These are phyloP conservation scores for Mallotus nudiflorus DNA, from an alignment of 345 rosid species.

Conservation along the genomic window DNA sequence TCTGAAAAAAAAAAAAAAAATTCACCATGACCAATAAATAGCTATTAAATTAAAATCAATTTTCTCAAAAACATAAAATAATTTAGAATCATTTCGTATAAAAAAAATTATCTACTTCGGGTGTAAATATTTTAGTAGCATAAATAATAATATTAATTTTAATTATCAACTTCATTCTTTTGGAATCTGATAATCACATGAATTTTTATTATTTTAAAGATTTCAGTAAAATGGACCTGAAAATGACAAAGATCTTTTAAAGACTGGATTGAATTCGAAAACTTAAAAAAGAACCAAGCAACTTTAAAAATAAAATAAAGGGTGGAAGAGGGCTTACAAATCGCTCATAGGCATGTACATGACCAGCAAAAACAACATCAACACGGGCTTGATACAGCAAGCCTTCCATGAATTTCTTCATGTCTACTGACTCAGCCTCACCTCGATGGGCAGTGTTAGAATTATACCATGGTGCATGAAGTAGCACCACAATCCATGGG, in stretches of 20 bases:
- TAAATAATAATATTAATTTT: too few relatives aligned
- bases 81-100: too few relatives aligned
- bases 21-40: too few relatives aligned
- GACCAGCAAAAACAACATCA: conserved; percentile 75
- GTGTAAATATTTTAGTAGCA: too few relatives aligned
- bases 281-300: too few relatives aligned
- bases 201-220: too few relatives aligned
- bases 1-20: conserved; percentile 27
- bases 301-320: not conserved
- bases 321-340: conserved; percentile 54
- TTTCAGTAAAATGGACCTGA: too few relatives aligned
- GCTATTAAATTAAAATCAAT: not conserved
- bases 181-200: too few relatives aligned
- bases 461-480: conserved; percentile 91
- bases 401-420: conserved; percentile 67
- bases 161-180: too few relatives aligned
- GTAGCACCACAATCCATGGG: conserved; percentile 66
- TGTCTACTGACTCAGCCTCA: conserved; percentile 53
- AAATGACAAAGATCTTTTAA: too few relatives aligned
- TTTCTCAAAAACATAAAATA: not conserved
- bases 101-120: too few relatives aligned
- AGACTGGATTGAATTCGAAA: too few relatives aligned
- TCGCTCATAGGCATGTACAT: conserved; percentile 89
- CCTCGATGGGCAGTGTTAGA: conserved; percentile 75
- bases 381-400: conserved; percentile 68